A percentile compares a stretch with the other conserved stretches of the same genome.
These are phyloP conservation scores for Cerioporus squamosus DNA, from an alignment of 1,284 basidiomycete species.

Conservation along the genomic window DNA sequence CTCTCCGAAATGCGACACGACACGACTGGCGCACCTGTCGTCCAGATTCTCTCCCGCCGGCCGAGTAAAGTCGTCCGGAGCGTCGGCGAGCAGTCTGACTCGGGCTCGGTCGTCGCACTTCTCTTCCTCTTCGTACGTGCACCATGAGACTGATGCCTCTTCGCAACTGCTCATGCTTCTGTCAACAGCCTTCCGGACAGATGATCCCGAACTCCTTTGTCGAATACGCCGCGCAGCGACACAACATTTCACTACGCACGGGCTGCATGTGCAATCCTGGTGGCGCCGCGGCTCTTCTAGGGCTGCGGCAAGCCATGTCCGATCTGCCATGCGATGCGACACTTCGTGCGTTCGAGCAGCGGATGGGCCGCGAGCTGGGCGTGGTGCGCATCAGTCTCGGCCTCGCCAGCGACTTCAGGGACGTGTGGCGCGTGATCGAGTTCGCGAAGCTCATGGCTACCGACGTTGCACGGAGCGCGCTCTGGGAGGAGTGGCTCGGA, in stretches of 20 bases:
- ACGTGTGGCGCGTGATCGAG: slow-evolving; percentile 69
- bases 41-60: slow-evolving; percentile 64
- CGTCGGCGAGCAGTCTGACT: slow-evolving; percentile 68
- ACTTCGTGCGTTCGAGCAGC: slow-evolving; percentile 61
- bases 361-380: slow-evolving; percentile 69
- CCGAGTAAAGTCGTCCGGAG: slow-evolving; percentile 54
- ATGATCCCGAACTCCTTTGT: slow-evolving; percentile 73
- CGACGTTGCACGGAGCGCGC: slow-evolving; percentile 42
- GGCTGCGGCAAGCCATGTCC: slow-evolving; percentile 71
- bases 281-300: slow-evolving; percentile 71
- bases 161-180: slow-evolving; percentile 2
- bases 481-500: slow-evolving; percentile 38
- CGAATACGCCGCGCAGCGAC: slow-evolving; percentile 65
- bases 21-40: slow-evolving; percentile 56
- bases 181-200: slow-evolving; percentile 58
- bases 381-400: slow-evolving; percentile 79
- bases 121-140: slow-evolving; percentile 64
- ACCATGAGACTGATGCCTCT: slow-evolving; percentile 1
- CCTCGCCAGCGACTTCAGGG: slow-evolving; percentile 74
- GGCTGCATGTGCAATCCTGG: slow-evolving; percentile 89
- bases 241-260: slow-evolving; percentile 74
- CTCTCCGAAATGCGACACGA: slow-evolving; percentile 64
- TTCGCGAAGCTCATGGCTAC: slow-evolving; percentile 56
- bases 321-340: slow-evolving; percentile 61
- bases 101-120: slow-evolving; percentile 66